Base-by-base conservation (phyloP, 164 flowering plant genomes). In the Nymphaea thermarum region DNA sequence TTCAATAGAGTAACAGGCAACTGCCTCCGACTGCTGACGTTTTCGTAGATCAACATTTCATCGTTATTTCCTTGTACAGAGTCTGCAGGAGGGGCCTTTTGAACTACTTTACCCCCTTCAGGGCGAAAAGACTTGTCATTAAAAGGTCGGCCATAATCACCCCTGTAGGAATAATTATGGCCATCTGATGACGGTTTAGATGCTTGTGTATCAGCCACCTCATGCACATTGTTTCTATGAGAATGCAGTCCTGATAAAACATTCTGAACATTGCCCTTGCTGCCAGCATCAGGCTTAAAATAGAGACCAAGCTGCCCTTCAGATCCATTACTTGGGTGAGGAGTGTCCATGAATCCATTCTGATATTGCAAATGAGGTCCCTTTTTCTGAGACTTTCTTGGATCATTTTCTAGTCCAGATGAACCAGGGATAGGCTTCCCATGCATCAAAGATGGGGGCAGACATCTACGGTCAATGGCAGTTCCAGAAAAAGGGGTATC, bases 1-100 rank as follows among this genome's bases (percentile, higher is more conserved):
- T 78, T 86, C 73, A 70, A 67, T 80, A 86, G 69, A 65, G 92
- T 77, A 42, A 79, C 72, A 69, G 96, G 94, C 36, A 85, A 77
- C 17, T 77, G 55, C 80, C 93, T 86, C 70, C 63, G 62, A 3
- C 43, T 74, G 57, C 84, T 77, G 70, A 68, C 74, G 16, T 65
- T 77, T 25, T 82, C 86, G 75, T 75, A 71, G 76, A 81, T 75
- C 44, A 71, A 14, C 65, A 76, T 44, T 11, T 79, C 84, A 72
- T 81, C 85, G 53, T 70, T 75, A 66, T 42, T 72, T 69, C 67
- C 73, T 74, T 76, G 64, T 60, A 69, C 69, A 44, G 66, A 70
- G 59, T 59, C 66, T 64, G 73, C 81, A 67, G 67, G 74, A 61
- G 71, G 61, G 68, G 77, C 71, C 67, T 71, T 64, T 70, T 71